phyloP scores from a whole-genome alignment of 257 asterid genomes.

The Ballota nigra region DNA sequence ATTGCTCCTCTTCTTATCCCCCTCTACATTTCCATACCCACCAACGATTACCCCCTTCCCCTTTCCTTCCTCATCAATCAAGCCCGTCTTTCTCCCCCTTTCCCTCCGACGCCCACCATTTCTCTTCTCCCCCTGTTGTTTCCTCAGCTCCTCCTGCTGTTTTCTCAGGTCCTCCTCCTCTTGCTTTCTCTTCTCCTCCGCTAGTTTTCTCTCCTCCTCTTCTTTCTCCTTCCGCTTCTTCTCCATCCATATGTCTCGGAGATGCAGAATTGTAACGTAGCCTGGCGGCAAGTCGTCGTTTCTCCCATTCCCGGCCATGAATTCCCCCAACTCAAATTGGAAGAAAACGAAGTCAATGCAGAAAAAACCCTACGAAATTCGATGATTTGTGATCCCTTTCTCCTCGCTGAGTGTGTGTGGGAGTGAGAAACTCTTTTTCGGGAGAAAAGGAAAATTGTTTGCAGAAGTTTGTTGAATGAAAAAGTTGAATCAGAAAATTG shows the following conservation, averaged over 20 bases:
- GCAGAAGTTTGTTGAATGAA: background rate
- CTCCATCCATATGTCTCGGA: conserved; percentile 60
- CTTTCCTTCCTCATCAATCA: conserved; percentile 28
- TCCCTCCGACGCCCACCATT: background rate
- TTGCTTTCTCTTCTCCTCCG: background rate
- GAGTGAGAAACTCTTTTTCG: background rate
- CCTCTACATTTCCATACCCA: conserved; percentile 13
- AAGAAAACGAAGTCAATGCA: background rate
- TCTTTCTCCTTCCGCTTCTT: conserved; percentile 24
- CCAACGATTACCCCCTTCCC: conserved; percentile 26
- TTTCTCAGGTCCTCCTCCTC: background rate
- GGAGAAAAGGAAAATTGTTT: background rate
- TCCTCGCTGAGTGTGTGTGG: no score
- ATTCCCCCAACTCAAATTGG: background rate
- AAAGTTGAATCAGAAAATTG: background rate
- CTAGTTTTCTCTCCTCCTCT: conserved; percentile 12
- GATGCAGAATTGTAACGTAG: conserved; percentile 60
- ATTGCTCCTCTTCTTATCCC: background rate
- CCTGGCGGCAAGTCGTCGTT: conserved; percentile 47
- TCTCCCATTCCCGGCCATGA: conserved; percentile 33
- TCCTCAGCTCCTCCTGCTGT: background rate
- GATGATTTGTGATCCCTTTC: background rate
- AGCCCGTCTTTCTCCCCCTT: background rate
- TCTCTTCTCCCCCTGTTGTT: background rate
- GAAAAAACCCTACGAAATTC: background rate